These are phyloP conservation scores for Elsinoe fawcettii DNA, from an alignment of 2,329 filamentous ascomycete species.

Conservation along the genomic window DNA sequence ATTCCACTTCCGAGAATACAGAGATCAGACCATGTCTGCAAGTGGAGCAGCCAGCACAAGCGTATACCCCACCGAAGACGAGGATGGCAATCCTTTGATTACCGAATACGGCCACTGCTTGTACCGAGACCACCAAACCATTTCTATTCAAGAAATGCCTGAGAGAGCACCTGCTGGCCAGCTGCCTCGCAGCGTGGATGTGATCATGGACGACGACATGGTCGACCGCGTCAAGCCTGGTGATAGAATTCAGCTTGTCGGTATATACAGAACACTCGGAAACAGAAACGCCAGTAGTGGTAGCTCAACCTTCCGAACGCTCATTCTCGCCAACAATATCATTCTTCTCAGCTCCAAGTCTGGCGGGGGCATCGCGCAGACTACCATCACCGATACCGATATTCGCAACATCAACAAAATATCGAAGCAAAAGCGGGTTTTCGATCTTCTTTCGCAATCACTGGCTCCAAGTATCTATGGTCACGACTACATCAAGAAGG, in stretches of 20 bases:
- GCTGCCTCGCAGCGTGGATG: constrained; percentile 88
- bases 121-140: constrained; percentile 93
- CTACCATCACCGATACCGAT: constrained; percentile 89
- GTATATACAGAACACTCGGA: constrained; percentile 86
- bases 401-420: constrained; percentile 99
- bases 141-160: constrained; percentile 99
- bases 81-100: constrained; percentile 80
- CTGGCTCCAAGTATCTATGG: constrained; percentile 94
- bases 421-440: constrained; percentile 86
- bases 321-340: constrained; percentile 89
- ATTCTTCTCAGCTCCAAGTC: constrained; percentile 94
- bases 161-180: constrained; percentile 92
- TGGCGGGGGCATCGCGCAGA: constrained; percentile 84
- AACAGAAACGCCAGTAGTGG: constrained; percentile 87
- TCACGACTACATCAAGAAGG: constrained; percentile 96
- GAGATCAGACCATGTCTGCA: constrained; percentile 91
- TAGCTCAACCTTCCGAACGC: constrained; percentile 88
- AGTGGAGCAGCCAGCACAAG: constrained; percentile 81
- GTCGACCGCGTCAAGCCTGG: constrained; percentile 93
- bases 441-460: constrained; percentile 87
- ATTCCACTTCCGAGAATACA: constrained; percentile 84
- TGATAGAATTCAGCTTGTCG: constrained; percentile 93
- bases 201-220: constrained; percentile 92
- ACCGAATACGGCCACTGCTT: constrained; percentile 96
- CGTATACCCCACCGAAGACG: constrained; percentile 90